Conservation (phyloP, 2,329 filamentous ascomycete species). For the Aphanoascus verrucosus region DNA sequence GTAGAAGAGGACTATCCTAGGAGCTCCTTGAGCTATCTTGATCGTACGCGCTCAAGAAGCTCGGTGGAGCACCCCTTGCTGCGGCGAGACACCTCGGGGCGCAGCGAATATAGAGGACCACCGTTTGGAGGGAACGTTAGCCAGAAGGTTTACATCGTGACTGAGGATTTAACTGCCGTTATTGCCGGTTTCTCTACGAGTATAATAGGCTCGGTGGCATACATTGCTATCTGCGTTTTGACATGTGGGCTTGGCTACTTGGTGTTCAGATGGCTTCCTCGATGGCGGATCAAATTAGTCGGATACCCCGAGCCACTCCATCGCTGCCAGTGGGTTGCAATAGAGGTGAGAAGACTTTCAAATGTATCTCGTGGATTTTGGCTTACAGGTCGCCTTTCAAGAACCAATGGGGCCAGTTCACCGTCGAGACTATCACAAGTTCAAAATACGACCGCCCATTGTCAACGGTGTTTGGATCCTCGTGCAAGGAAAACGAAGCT, state of each 20-base stretch:
- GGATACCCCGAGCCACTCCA: constrained; percentile 59
- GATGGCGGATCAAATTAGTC: constrained; percentile 68
- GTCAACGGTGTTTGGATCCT: constrained; percentile 46
- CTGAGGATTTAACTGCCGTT: constrained; percentile 87
- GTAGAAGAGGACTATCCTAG: constrained; percentile 2
- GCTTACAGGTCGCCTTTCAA: constrained; percentile 28
- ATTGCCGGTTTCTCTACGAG: constrained; percentile 85
- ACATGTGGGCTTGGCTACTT: constrained; percentile 74
- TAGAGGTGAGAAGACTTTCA: constrained; percentile 51
- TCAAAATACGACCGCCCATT: constrained; percentile 51
- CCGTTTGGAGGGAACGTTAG: constrained; percentile 52
- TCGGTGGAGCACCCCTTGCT: constrained; percentile 53
- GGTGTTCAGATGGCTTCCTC: constrained; percentile 77
- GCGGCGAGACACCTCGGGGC: constrained; percentile 50
- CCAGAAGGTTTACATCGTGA: constrained; percentile 87
- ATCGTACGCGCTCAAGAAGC: constrained; percentile 26
- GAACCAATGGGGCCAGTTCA: constrained; percentile 94
- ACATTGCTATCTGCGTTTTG: constrained; percentile 57
- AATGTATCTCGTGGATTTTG: constrained; percentile 8
- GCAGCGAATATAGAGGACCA: constrained; percentile 53
- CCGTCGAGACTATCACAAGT: constrained; percentile 57
- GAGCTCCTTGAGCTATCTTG: constrained; percentile 11
- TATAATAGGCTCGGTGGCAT: constrained; percentile 54
- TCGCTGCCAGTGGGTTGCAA: constrained; percentile 79
- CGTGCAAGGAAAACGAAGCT: constrained; percentile 47